Base-by-base conservation (phyloP, 169 alveolate genomes). In the Neospora caninum region DNA sequence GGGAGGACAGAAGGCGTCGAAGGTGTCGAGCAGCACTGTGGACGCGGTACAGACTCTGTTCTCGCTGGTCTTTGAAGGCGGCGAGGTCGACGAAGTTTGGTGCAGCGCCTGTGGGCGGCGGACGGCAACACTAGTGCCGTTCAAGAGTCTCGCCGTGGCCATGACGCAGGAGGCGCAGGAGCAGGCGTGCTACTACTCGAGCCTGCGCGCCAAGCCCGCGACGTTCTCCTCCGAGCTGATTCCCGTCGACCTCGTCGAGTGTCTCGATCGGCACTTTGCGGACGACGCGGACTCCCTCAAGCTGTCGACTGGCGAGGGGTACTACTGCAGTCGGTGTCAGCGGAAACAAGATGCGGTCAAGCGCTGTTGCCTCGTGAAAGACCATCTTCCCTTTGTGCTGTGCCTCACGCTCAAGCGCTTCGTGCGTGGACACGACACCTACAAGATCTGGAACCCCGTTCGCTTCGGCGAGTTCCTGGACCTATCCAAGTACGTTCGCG, bases 371-470 rank as follows among this genome's bases (percentile, higher is more conserved):
- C 70, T 94, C 38, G 93, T 88, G 31, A 64, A 88, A 49, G 96
- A 91, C 34, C 96, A 94, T 41, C 70, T 94, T 70, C 96, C 96
- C 53, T 89, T 73, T 31, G 87, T 94, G 16, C 86, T 94, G 36
- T 94, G 96, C 45, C 84, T 94, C 80, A 88, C 96, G 53, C 86
- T 94, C 53, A 94, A 94, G 70, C 89, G 96, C 31, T 94, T 94
- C 54, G 96, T 94, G 34, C 91, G 96, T 27, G 96, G 96, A 43
- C 78, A 67, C 29, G 88, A 88, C 43, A 94, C 96, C 31, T 94
- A 94, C 94, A 94, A 94, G 94, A 94, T 94, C 22, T 94, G 96
- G 96, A 94, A 94, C 39, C 96, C 96, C 54, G 96, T 94, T 0
- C 91, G 88, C 38, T 94, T 94, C 73, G 94, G 73, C 80, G 96